Evolutionary conservation across 2,329 filamentous ascomycete species (phyloP).

Genomic region (Colletotrichum orbiculare): DNA sequence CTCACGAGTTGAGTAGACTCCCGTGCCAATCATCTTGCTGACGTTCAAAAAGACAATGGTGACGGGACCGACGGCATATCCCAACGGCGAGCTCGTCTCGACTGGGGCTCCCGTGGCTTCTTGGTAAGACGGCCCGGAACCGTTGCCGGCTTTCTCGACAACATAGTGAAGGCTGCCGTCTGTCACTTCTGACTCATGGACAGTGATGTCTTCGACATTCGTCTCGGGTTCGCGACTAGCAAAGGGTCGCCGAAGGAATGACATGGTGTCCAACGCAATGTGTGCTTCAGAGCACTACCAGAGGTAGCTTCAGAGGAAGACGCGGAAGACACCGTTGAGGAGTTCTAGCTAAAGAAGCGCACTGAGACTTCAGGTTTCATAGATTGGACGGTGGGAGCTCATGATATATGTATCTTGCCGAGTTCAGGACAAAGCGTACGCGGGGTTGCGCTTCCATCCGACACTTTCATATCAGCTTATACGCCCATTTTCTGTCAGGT

Average conservation of each 20-base stretch:
- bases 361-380: neutral
- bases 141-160: constrained; percentile 55
- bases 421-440: neutral
- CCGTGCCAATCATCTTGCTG: constrained; percentile 72
- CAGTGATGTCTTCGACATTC: neutral
- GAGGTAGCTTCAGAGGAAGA: neutral
- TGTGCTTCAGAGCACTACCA: neutral
- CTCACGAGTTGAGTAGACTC: constrained; percentile 66
- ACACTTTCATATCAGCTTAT: neutral
- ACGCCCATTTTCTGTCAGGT: too few species aligned
- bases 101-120: constrained; percentile 69
- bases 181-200: neutral
- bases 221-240: neutral
- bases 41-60: constrained; percentile 70
- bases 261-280: neutral
- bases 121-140: constrained; percentile 62
- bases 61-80: constrained; percentile 66
- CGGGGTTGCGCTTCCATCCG: neutral
- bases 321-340: neutral
- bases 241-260: neutral
- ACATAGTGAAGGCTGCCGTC: constrained; percentile 6
- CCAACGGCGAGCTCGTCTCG: constrained; percentile 66
- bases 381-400: neutral
- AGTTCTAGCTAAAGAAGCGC: too few species aligned
- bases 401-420: neutral